These are phyloP conservation scores for Saitozyma podzolica DNA, from an alignment of 768 basidiomycete species.

Conservation along the genomic window DNA sequence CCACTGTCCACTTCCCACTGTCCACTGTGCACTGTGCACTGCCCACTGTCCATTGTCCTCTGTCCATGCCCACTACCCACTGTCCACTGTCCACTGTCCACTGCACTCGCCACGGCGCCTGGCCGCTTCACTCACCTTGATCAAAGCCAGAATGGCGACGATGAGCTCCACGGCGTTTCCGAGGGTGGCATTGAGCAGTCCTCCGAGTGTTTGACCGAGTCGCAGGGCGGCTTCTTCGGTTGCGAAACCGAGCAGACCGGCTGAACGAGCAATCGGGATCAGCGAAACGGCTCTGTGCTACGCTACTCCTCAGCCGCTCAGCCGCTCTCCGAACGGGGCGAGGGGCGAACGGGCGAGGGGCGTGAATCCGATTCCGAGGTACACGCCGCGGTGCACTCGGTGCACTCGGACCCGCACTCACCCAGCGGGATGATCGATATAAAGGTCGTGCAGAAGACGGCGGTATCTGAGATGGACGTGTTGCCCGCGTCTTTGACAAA, in stretches of 20 bases:
- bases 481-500: constrained; percentile 52
- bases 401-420: constrained; percentile 11
- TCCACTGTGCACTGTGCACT: too few relatives aligned
- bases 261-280: not conserved
- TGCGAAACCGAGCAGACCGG: constrained; percentile 54
- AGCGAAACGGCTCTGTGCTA: too few relatives aligned
- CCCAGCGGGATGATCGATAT: constrained; percentile 59
- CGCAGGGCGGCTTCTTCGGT: constrained; percentile 60
- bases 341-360: too few relatives aligned
- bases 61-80: too few relatives aligned
- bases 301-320: too few relatives aligned
- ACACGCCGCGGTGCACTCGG: not conserved
- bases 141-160: constrained; percentile 52
- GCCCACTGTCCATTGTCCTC: too few relatives aligned
- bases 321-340: too few relatives aligned
- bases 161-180: constrained; percentile 60
- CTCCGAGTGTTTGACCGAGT: constrained; percentile 53
- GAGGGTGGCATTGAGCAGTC: constrained; percentile 57
- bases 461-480: constrained; percentile 53
- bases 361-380: not conserved
- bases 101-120: too few relatives aligned
- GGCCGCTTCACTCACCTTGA: constrained; percentile 22
- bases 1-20: too few relatives aligned
- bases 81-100: too few relatives aligned
- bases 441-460: constrained; percentile 59